These are phyloP conservation scores for Aristolochia contorta DNA, from an alignment of 164 flowering plant genomes.

Conservation along the genomic window DNA sequence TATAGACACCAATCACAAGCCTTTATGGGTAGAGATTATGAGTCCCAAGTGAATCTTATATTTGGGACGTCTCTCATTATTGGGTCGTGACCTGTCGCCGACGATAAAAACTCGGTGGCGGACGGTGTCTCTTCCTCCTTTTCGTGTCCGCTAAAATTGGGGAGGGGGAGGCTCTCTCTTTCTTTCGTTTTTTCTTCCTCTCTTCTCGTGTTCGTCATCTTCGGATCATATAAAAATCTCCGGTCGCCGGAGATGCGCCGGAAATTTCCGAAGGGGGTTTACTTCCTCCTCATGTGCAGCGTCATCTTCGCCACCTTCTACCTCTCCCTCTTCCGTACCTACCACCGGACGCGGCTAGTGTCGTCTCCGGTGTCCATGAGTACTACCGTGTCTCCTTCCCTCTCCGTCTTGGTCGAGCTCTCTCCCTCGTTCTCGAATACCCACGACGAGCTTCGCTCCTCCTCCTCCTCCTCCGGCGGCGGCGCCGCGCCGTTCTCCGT, in stretches of 20 bases:
- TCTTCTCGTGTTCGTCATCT: too few species aligned
- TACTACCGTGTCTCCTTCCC: background rate
- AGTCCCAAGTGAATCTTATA: too few species aligned
- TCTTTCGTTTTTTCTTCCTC: background rate
- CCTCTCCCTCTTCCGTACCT: slow-evolving; percentile 11
- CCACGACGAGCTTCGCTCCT: background rate
- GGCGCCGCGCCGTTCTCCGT: too few species aligned
- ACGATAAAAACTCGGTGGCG: too few species aligned
- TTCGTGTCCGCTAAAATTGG: too few species aligned
- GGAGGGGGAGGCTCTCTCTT: too few species aligned
- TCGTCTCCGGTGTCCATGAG: background rate
- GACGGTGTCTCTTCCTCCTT: too few species aligned
- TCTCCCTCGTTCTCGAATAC: background rate
- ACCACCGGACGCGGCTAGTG: background rate
- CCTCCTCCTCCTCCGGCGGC: slow-evolving; percentile 1
- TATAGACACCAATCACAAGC: too few species aligned
- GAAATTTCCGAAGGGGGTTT: slow-evolving; percentile 5
- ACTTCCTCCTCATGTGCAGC: slow-evolving; percentile 10
- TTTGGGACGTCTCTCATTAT: too few species aligned
- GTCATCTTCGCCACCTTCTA: slow-evolving; percentile 9
- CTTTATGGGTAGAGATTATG: too few species aligned
- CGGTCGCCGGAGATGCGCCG: slow-evolving; percentile 13
- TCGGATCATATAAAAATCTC: too few species aligned
- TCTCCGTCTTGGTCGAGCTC: background rate
- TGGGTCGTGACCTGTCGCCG: too few species aligned